phyloP scores from a whole-genome alignment of 1,284 basidiomycete species.

The Pisolithus thermaeus region DNA sequence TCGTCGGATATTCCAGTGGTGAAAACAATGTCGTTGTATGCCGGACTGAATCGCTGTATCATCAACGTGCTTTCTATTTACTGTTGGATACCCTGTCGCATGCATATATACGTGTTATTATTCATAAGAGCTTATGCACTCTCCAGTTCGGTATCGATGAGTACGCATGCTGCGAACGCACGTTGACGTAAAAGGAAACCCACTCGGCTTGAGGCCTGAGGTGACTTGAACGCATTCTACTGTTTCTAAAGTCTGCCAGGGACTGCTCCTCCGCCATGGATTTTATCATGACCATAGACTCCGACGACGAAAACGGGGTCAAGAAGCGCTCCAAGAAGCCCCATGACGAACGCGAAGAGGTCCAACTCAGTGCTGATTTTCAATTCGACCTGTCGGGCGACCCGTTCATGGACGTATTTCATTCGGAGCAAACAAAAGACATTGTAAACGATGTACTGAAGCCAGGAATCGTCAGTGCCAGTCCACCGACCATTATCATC shows the following conservation, averaged over 20 bases:
- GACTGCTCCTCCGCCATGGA: constrained; percentile 31
- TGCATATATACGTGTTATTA: constrained; percentile 19
- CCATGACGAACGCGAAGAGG: constrained; percentile 41
- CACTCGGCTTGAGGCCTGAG: neutral
- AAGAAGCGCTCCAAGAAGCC: constrained; percentile 16
- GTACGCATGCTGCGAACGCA: neutral
- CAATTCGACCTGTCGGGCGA: constrained; percentile 76
- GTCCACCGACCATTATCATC: constrained; percentile 1
- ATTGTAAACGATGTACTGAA: constrained; percentile 58
- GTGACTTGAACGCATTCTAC: neutral
- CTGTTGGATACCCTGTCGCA: constrained; percentile 33
- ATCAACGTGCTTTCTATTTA: constrained; percentile 18
- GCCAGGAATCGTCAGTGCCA: constrained; percentile 33
- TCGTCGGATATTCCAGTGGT: constrained; percentile 31
- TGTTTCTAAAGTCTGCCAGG: neutral
- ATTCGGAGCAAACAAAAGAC: constrained; percentile 40
- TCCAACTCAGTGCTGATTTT: constrained; percentile 74
- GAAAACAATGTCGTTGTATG: constrained; percentile 15
- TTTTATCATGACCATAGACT: constrained; percentile 79
- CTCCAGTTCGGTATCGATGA: neutral
- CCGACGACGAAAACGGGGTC: constrained; percentile 55
- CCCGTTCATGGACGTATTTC: constrained; percentile 52
- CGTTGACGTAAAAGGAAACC: neutral
- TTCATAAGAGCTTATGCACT: neutral
- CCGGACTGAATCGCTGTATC: constrained; percentile 25